Base-by-base conservation (phyloP, 192 early-diverging fungal genomes). In the Backusella circina region DNA sequence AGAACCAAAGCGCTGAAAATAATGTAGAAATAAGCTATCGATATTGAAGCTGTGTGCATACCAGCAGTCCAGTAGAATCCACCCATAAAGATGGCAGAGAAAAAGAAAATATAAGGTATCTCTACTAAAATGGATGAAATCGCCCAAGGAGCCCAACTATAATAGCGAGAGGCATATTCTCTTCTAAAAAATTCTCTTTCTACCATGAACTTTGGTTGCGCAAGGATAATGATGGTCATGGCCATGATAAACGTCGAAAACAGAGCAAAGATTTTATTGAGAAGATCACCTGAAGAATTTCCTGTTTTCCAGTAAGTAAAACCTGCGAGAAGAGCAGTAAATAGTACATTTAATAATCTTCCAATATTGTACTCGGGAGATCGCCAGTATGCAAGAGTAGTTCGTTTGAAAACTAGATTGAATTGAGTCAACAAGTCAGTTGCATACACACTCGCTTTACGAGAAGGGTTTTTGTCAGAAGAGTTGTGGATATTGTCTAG, bases 31-130 rank as follows among this genome's bases (percentile, higher is more conserved):
- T 87, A 93, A 57, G 85, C 85, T 3, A 81, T 85, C 50, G 87
- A 78, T 38, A 82, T 75, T 15, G 86, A 76, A 18, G 75, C 72
- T 5, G 50, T 73, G 44, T 84, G 83, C 32, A 95, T 84, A 2
- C 91, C 91, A 31, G 88, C 85, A 32, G 89, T 84, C 89, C 90
- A 95, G 83, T 95, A 95, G 57, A 91, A 92, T 39, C 85, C 79
- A 15, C 88, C 69, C 80, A 93, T 92, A 77, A 90, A 92, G 50
- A 85, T 39, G 0, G 92, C 90, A 35, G 86, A 79, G 23, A 86
- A 78, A 36, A 92, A 57, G 15, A 91, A 64, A 0, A 89, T 85
- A 69, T 91, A 95, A 1, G 93, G 93, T 33, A 91, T 82, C 67
- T 95, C 91, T 31, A 90, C 86, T 5, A 91, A 65, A 36, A 91